Evolutionary conservation across 176 grass and related monocot species (phyloP).

Genomic region (Tillandsia fasciculata): DNA sequence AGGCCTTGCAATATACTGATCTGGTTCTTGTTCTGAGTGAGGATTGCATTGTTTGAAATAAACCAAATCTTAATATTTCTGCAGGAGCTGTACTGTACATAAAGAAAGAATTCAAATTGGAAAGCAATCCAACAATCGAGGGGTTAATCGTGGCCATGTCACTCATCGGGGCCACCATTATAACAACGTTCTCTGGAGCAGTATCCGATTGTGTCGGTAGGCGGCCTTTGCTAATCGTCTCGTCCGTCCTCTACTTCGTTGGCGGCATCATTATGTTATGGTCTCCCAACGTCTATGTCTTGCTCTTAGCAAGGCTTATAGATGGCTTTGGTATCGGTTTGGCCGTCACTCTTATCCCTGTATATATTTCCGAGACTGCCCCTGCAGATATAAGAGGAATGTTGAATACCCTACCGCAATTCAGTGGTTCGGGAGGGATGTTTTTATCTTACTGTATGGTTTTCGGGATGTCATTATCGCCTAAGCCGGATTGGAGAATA

Average conservation of each 20-base stretch:
- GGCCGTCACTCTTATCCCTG: slow-evolving; percentile 69
- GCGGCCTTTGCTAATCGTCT: slow-evolving; percentile 69
- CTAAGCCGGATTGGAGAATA: slow-evolving; percentile 74
- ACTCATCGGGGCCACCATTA: slow-evolving; percentile 75
- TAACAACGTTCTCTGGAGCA: slow-evolving; percentile 73
- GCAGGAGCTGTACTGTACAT: slow-evolving; percentile 81
- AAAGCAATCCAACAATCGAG: slow-evolving; percentile 63
- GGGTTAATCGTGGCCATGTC: slow-evolving; percentile 87
- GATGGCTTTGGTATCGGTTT: slow-evolving; percentile 81
- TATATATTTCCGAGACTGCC: slow-evolving; percentile 94
- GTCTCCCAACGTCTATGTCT: slow-evolving; percentile 72
- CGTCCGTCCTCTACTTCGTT: slow-evolving; percentile 62
- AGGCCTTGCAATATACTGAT: not conserved
- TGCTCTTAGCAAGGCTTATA: slow-evolving; percentile 69
- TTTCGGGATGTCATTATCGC: slow-evolving; percentile 72
- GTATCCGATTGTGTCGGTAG: slow-evolving; percentile 66
- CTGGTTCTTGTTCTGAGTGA: not conserved
- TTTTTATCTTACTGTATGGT: slow-evolving; percentile 93
- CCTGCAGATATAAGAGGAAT: slow-evolving; percentile 72
- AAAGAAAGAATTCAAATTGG: slow-evolving; percentile 74
- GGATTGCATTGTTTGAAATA: not conserved
- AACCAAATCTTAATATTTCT: not conserved
- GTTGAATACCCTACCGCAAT: slow-evolving; percentile 80
- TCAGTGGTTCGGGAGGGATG: slow-evolving; percentile 76
- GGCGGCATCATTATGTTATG: slow-evolving; percentile 78